Conservation (phyloP, 2,329 filamentous ascomycete species). For the Ophidiomyces ophidiicola region DNA sequence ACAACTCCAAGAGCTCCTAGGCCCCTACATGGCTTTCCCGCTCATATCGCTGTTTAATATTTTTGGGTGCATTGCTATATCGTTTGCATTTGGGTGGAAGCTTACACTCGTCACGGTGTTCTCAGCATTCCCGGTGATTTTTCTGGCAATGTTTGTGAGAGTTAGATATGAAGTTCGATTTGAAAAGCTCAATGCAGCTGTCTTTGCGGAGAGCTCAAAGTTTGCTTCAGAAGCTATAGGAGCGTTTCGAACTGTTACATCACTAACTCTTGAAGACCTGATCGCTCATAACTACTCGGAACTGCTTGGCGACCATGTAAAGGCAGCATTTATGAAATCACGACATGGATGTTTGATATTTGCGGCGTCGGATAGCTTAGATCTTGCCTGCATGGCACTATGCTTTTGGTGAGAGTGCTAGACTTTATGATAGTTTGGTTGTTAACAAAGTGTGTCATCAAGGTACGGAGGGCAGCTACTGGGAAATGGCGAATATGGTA, state of each 20-base stretch:
- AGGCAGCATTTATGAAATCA: constrained; percentile 48
- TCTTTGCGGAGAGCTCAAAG: constrained; percentile 59
- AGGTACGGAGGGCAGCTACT: constrained; percentile 55
- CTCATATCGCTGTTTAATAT: constrained; percentile 56
- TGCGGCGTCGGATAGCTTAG: constrained; percentile 55
- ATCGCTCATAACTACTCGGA: constrained; percentile 51
- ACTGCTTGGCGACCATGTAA: constrained; percentile 49
- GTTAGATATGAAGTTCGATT: constrained; percentile 56
- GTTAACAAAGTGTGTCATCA: no score
- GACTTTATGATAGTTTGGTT: no score
- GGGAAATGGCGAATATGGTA: constrained; percentile 37
- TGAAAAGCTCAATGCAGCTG: constrained; percentile 53
- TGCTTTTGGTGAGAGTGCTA: constrained; percentile 44
- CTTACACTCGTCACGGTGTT: constrained; percentile 55
- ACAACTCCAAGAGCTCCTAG: constrained; percentile 40
- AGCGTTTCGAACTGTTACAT: constrained; percentile 59
- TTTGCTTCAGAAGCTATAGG: constrained; percentile 64
- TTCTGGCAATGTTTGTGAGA: constrained; percentile 40
- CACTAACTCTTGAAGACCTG: constrained; percentile 55
- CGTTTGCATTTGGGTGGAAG: constrained; percentile 67
- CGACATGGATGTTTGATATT: constrained; percentile 53
- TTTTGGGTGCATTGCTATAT: constrained; percentile 51
- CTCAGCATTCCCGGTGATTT: constrained; percentile 43
- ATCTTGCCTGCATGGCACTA: constrained; percentile 51
- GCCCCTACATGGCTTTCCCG: constrained; percentile 37